These are phyloP conservation scores for Ceratonia siliqua DNA, from an alignment of 306 rosid species.

Conservation along the genomic window DNA sequence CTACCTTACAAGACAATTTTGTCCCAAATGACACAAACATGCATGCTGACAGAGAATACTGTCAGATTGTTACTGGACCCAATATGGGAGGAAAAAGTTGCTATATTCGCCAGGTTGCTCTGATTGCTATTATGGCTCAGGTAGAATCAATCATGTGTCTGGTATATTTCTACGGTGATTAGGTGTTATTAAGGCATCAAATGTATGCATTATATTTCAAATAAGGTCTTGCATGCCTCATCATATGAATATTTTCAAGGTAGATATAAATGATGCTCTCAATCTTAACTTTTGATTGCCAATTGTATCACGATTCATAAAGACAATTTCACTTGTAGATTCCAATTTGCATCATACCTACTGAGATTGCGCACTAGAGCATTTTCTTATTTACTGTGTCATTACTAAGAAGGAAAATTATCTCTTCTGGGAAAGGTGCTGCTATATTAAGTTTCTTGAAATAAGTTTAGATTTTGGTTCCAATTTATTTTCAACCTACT, in stretches of 20 bases:
- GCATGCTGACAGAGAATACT: constrained; percentile 65
- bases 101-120: constrained; percentile 96
- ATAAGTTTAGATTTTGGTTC: background rate
- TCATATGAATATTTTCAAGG: background rate
- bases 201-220: background rate
- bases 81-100: constrained; percentile 99
- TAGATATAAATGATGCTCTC: background rate
- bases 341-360: background rate
- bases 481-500: constrained; percentile 21
- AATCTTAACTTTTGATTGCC: background rate
- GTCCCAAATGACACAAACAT: constrained; percentile 88
- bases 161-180: constrained; percentile 1
- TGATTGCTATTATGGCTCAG: constrained; percentile 93
- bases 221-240: background rate
- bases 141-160: constrained; percentile 46
- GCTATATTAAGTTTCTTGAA: constrained; percentile 4
- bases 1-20: constrained; percentile 73
- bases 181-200: background rate
- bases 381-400: constrained; percentile 11
- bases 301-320: background rate
- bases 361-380: constrained; percentile 12
- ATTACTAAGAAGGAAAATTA: constrained; percentile 15
- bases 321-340: background rate
- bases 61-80: constrained; percentile 96
- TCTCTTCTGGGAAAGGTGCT: constrained; percentile 15